Evolutionary conservation across 208 protist species (phyloP).

Genomic region (Herpetomonas samuelpessoai): DNA sequence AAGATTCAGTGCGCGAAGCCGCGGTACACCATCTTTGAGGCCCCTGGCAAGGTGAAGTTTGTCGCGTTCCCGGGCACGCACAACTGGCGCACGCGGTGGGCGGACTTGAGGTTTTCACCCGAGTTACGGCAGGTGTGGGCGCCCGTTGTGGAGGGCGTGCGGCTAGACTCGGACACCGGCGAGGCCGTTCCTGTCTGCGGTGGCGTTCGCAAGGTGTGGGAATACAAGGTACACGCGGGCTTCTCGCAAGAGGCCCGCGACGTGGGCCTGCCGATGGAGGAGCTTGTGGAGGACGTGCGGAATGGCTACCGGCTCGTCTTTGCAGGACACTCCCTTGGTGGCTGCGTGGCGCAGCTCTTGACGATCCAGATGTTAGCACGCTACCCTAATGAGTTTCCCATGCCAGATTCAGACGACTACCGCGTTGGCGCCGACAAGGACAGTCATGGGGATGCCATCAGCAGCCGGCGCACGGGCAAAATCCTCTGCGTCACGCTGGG

Average conservation of each 20-base stretch:
- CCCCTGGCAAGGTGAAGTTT: conserved; percentile 64
- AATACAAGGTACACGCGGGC: conserved; percentile 60
- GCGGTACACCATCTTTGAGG: conserved; percentile 69
- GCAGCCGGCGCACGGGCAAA: not conserved
- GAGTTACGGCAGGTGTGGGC: conserved; percentile 30
- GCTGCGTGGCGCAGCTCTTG: conserved; percentile 62
- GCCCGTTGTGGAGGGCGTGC: conserved; percentile 34
- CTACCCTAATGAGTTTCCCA: conserved; percentile 19
- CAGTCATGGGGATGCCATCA: conserved; percentile 5
- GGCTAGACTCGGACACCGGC: not conserved
- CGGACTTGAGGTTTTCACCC: conserved; percentile 39
- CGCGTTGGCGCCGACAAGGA: not conserved
- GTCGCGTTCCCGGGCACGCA: conserved; percentile 81
- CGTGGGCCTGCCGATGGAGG: conserved; percentile 34
- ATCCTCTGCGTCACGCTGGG: conserved; percentile 62
- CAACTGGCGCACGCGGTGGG: conserved; percentile 65
- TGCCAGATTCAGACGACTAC: conserved; percentile 15
- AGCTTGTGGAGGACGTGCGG: conserved; percentile 44
- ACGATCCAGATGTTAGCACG: conserved; percentile 44
- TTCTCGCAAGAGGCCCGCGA: conserved; percentile 63
- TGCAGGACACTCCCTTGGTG: conserved; percentile 79
- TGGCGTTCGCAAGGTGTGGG: conserved; percentile 43
- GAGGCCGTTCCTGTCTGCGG: conserved; percentile 20
- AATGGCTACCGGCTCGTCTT: conserved; percentile 67
- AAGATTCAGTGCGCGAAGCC: conserved; percentile 28